phyloP scores from a whole-genome alignment of 2,329 filamentous ascomycete species.

The Ascosphaera acerosa region DNA sequence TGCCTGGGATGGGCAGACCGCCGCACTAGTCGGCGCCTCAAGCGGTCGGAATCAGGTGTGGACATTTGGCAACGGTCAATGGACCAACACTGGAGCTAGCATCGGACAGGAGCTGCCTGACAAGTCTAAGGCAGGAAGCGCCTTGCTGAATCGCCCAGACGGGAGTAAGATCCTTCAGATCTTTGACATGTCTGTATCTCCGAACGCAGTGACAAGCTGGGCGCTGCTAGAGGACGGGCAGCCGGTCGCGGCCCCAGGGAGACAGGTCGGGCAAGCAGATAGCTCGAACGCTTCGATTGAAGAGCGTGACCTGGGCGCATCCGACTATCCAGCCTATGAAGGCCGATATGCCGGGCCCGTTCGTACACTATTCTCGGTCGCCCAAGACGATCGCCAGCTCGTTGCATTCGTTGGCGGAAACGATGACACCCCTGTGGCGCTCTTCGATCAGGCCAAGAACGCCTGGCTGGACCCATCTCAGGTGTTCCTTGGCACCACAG shows the following conservation, averaged over 20 bases:
- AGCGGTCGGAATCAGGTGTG: conserved; percentile 41
- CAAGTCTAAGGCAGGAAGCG: conserved; percentile 32
- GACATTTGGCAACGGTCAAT: conserved; percentile 40
- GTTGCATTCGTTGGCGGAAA: conserved; percentile 61
- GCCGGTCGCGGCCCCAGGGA: conserved; percentile 20
- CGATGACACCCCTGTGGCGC: conserved; percentile 36
- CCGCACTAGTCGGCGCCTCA: conserved; percentile 50
- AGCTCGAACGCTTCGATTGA: conserved; percentile 10
- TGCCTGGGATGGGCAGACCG: conserved; percentile 44
- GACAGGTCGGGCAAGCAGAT: conserved; percentile 23
- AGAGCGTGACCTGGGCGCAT: conserved; percentile 30
- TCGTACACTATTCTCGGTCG: conserved; percentile 45
- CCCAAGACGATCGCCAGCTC: conserved; percentile 36
- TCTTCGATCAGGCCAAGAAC: conserved; percentile 56
- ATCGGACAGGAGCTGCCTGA: conserved; percentile 36
- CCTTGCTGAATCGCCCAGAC: conserved; percentile 45
- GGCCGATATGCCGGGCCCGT: conserved; percentile 35
- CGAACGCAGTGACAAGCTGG: conserved; percentile 48
- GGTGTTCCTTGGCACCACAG: conserved; percentile 24
- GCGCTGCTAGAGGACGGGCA: conserved; percentile 39
- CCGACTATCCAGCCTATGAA: conserved; percentile 58
- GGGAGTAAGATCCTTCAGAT: conserved; percentile 53
- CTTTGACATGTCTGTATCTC: conserved; percentile 48
- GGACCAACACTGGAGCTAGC: conserved; percentile 39
- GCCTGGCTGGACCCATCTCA: conserved; percentile 48